Evolutionary conservation across 2,329 filamentous ascomycete species (phyloP).

Genomic region (Botrytis sinoallii): DNA sequence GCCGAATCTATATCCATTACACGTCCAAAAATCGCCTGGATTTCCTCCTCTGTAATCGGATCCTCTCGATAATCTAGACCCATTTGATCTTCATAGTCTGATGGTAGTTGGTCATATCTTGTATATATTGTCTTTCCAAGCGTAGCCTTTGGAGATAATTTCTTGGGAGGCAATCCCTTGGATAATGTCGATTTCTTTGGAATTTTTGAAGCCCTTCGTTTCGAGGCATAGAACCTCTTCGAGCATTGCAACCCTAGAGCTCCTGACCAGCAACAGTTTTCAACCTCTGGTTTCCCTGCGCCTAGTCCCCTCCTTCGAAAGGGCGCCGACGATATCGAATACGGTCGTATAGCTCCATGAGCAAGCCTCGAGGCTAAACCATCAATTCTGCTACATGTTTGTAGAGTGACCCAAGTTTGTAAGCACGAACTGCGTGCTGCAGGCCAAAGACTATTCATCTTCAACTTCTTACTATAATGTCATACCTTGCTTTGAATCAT

Average conservation of each 20-base stretch:
- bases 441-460: slow-evolving; percentile 34
- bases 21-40: slow-evolving; percentile 49
- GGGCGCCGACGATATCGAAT: slow-evolving; percentile 20
- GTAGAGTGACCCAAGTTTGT: slow-evolving; percentile 28
- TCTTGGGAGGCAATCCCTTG: slow-evolving; percentile 11
- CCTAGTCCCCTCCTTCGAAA: not conserved
- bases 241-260: slow-evolving; percentile 15
- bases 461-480: slow-evolving; percentile 21
- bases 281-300: not conserved
- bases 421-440: slow-evolving; percentile 30
- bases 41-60: slow-evolving; percentile 50
- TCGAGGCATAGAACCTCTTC: slow-evolving; percentile 15
- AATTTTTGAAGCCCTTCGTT: not conserved
- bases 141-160: slow-evolving; percentile 12
- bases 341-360: slow-evolving; percentile 23
- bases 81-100: slow-evolving; percentile 51
- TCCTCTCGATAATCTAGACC: slow-evolving; percentile 53
- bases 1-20: slow-evolving; percentile 45
- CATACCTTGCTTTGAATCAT: slow-evolving; percentile 20
- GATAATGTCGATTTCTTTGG: not conserved
- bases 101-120: slow-evolving; percentile 57
- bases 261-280: not conserved
- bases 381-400: slow-evolving; percentile 25
- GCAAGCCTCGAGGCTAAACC: slow-evolving; percentile 30
- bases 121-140: slow-evolving; percentile 40